Conservation (phyloP, 495 filamentous ascomycete species). For the Podospora didyma region DNA sequence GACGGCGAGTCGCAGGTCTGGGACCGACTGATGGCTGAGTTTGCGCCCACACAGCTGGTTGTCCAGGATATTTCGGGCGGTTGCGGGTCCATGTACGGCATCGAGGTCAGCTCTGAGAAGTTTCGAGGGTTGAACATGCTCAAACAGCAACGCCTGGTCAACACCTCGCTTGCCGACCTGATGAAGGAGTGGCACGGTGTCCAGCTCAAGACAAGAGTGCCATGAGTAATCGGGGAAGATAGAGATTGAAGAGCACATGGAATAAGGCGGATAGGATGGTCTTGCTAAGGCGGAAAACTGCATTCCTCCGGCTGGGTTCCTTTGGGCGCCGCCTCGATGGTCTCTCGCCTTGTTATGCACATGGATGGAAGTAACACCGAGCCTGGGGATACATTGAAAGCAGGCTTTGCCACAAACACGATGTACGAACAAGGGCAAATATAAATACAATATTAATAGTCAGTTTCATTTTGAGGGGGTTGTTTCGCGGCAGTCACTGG, state of each 20-base stretch:
- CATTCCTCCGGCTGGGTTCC: too few species aligned
- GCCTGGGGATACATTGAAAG: too few species aligned
- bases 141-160: conserved; percentile 70
- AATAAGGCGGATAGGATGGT: too few species aligned
- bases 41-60: conserved; percentile 42
- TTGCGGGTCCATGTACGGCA: conserved; percentile 74
- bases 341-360: too few species aligned
- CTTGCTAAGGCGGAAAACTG: too few species aligned
- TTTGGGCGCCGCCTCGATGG: too few species aligned
- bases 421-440: too few species aligned
- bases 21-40: conserved; percentile 39
- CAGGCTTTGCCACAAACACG: too few species aligned
- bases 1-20: conserved; percentile 44
- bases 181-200: conserved; percentile 75
- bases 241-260: neutral
- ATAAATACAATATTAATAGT: too few species aligned
- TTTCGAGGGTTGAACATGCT: conserved; percentile 64
- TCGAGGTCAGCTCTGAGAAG: conserved; percentile 61
- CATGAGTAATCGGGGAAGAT: conserved; percentile 10
- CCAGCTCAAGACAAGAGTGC: conserved; percentile 60
- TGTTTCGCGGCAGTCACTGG: too few species aligned
- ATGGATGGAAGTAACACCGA: too few species aligned
- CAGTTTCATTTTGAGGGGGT: too few species aligned
- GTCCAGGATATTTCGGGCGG: conserved; percentile 78
- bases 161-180: conserved; percentile 61